Evolutionary conservation across 2,329 filamentous ascomycete genomes (phyloP).

Genomic region (Aureobasidium namibiae): DNA sequence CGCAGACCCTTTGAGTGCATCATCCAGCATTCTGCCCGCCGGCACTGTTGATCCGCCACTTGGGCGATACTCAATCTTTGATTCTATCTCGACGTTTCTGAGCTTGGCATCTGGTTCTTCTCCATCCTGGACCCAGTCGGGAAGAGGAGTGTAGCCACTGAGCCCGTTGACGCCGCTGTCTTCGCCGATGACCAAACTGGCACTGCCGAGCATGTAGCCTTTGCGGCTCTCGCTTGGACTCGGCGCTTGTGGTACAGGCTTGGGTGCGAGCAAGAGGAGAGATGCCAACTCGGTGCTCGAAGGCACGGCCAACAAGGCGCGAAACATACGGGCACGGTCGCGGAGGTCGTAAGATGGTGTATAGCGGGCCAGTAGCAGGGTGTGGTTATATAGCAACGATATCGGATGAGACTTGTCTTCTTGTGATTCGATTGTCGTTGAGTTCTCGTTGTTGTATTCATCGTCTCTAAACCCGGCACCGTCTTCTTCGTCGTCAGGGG

Average conservation of each 20-base stretch:
- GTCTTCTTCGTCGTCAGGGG: constrained; percentile 19
- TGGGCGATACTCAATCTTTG: constrained; percentile 27
- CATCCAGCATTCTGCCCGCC: constrained; percentile 57
- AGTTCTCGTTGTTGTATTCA: constrained; percentile 16
- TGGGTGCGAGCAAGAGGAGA: constrained; percentile 83
- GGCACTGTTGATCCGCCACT: constrained; percentile 36
- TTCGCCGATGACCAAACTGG: constrained; percentile 74
- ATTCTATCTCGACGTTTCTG: constrained; percentile 49
- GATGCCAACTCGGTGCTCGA: constrained; percentile 73
- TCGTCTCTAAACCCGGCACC: constrained; percentile 20
- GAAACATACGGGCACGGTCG: constrained; percentile 83
- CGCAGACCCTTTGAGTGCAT: constrained; percentile 39
- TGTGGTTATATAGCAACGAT: constrained; percentile 73
- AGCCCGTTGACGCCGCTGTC: constrained; percentile 66
- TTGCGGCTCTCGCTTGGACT: constrained; percentile 80
- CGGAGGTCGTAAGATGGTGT: constrained; percentile 92
- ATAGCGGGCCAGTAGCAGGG: constrained; percentile 77
- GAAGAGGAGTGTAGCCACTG: constrained; percentile 68
- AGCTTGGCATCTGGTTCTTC: constrained; percentile 69
- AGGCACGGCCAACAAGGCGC: constrained; percentile 69
- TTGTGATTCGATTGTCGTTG: constrained; percentile 4
- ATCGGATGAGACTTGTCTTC: constrained; percentile 56
- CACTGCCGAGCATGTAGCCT: constrained; percentile 70
- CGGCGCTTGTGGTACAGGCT: constrained; percentile 83
- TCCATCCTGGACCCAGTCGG: constrained; percentile 76